phyloP scores from a whole-genome alignment of 192 early-diverging fungal genomes.

The Funneliformis mosseae region DNA sequence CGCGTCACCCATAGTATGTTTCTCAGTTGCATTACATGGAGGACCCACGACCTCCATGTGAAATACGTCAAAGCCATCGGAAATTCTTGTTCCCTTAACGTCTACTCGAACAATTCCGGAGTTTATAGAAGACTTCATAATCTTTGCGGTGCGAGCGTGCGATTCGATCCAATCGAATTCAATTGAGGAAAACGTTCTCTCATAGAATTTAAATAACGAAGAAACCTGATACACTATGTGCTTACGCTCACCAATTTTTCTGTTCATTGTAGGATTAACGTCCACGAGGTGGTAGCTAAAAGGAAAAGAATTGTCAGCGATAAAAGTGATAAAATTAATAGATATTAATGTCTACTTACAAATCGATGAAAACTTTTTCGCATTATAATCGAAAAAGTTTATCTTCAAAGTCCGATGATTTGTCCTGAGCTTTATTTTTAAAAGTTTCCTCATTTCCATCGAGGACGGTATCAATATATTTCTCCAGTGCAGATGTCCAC shows the following conservation, averaged over 20 bases:
- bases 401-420: background rate
- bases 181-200: constrained; percentile 1
- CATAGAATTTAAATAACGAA: constrained; percentile 25
- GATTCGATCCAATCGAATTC: constrained; percentile 27
- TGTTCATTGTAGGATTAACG: constrained; percentile 13
- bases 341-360: constrained; percentile 14
- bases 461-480: constrained; percentile 14
- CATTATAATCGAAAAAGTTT: constrained; percentile 28
- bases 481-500: constrained; percentile 12
- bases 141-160: constrained; percentile 14
- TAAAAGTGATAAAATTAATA: no score
- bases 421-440: background rate
- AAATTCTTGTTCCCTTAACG: constrained; percentile 21
- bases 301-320: background rate
- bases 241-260: constrained; percentile 22
- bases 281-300: constrained; percentile 20
- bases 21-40: constrained; percentile 23
- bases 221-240: constrained; percentile 9
- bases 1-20: constrained; percentile 16
- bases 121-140: constrained; percentile 26
- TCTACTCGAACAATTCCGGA: constrained; percentile 30
- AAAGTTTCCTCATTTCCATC: constrained; percentile 13
- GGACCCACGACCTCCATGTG: constrained; percentile 30
- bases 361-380: constrained; percentile 28
- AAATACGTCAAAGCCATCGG: constrained; percentile 21